Conservation (phyloP, 2,329 filamentous ascomycete genomes). For the Hymenoscyphus repandus region DNA sequence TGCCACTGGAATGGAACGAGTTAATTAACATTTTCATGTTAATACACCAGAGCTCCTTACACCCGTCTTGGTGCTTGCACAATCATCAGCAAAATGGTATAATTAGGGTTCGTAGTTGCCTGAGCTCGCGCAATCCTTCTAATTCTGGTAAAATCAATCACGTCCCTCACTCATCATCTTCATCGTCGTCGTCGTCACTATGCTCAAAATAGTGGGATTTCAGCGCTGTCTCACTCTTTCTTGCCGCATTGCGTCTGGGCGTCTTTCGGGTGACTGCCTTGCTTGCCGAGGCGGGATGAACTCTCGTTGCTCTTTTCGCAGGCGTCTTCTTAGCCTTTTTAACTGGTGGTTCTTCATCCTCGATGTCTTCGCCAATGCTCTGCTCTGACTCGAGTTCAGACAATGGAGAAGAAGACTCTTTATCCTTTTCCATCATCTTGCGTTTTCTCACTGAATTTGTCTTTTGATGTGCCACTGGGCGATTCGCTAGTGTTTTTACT, state of each 20-base stretch:
- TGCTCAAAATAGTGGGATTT: constrained; percentile 29
- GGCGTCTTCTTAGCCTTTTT: constrained; percentile 3
- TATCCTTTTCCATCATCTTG: constrained; percentile 13
- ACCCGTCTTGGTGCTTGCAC: not conserved
- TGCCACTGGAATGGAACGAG: no score
- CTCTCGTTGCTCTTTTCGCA: constrained; percentile 2
- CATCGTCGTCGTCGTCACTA: constrained; percentile 20
- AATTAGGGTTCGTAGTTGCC: not conserved
- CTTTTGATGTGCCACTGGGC: not conserved
- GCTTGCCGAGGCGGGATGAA: not conserved
- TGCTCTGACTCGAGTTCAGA: constrained; percentile 9
- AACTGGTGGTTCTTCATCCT: constrained; percentile 12
- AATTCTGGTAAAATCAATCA: not conserved
- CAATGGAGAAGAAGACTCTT: constrained; percentile 13
- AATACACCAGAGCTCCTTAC: not conserved
- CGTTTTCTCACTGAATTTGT: constrained; percentile 4
- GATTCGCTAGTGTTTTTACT: constrained; percentile 13
- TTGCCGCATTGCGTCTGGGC: constrained; percentile 23
- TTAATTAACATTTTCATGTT: no score
- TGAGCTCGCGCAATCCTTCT: not conserved
- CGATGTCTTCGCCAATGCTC: constrained; percentile 4
- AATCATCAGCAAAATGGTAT: not conserved
- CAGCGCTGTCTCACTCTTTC: constrained; percentile 24
- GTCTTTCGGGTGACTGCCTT: constrained; percentile 17
- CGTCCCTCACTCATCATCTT: constrained; percentile 8